Percentiles rank a stretch among this genome's conserved stretches.
phyloP scores from a whole-genome alignment of 2,329 filamentous ascomycete species.

The Fusarium drepaniforme region DNA sequence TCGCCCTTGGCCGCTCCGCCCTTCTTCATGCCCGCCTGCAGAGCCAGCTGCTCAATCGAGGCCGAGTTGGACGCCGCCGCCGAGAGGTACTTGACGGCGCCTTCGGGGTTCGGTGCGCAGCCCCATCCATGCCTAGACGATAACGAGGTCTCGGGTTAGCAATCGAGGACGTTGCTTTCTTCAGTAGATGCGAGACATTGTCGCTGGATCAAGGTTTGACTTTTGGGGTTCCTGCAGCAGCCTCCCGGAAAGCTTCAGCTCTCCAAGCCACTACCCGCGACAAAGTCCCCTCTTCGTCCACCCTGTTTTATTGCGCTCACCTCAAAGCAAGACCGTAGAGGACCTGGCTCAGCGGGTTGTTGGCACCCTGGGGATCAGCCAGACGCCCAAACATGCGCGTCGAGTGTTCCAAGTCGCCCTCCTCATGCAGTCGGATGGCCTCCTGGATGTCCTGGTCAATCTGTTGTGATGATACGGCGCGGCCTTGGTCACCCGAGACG shows the following conservation, averaged over 20 bases:
- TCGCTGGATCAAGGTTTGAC: slow-evolving; percentile 12
- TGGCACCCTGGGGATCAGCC: slow-evolving; percentile 85
- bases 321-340: slow-evolving; percentile 92
- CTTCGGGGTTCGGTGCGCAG: slow-evolving; percentile 76
- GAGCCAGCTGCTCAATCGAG: slow-evolving; percentile 84
- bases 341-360: slow-evolving; percentile 95
- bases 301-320: slow-evolving; percentile 60
- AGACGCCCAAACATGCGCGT: slow-evolving; percentile 88
- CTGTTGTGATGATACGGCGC: slow-evolving; percentile 59
- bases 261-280: slow-evolving; percentile 23
- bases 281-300: slow-evolving; percentile 1
- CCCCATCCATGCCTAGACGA: slow-evolving; percentile 88
- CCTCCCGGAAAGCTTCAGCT: slow-evolving; percentile 17
- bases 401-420: slow-evolving; percentile 80
- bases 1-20: slow-evolving; percentile 96
- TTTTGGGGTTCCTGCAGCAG: slow-evolving; percentile 7
- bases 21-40: slow-evolving; percentile 89
- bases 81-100: slow-evolving; percentile 86
- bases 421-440: slow-evolving; percentile 94
- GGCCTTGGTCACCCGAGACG: slow-evolving; percentile 40
- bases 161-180: slow-evolving; percentile 8
- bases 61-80: slow-evolving; percentile 92
- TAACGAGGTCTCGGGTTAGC: slow-evolving; percentile 27
- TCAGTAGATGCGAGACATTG: slow-evolving; percentile 4
- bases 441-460: slow-evolving; percentile 85